Evolutionary conservation across 306 rosid genomes (phyloP), one percentile per base, ranked within the genome.

Genomic region (Canavalia gladiata): DNA sequence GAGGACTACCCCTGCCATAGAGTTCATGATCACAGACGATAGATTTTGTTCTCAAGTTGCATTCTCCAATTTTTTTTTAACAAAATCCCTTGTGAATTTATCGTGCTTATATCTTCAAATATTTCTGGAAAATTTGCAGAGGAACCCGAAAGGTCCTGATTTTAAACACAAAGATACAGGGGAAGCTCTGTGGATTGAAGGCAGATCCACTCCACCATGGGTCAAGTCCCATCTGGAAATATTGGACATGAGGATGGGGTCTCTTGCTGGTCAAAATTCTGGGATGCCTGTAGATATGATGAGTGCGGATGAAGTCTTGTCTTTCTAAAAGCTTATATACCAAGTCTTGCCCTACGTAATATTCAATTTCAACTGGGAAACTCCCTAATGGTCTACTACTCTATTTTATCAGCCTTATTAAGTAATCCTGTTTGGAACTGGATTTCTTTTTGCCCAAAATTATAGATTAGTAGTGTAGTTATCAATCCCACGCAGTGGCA

Each of bases 161-260:
- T 95, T 95, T 81, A 95, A 95, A 80, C 97, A 92, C 88, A 95
- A 93, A 86, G 98, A 95, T 74, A 89, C 98, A 6, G 98, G 98
- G 76, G 98, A 91, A 79, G 98, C 98, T 68, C 84, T 93, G 74
- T 95, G 98, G 99, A 81, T 95, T 0, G 98, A 93, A 56, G 91
- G 96, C 77, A 90, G 91, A 83, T 66, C 84, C 71, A 95, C 81
- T 84, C 99, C 97, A 28, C 90, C 88, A 45, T 95, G 99, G 98
- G 93, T 93, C 79, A 90, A 88, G 84, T 88, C 97, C 75, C 98
- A 95, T 65, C 90, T 95, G 34, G 94, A 90, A 34, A 87, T 95
- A 71, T 46, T 93, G 74, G 98, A 95, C 82, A 45, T 76, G 50
- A 89, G 89, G 81, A 90, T 86, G 98, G 91, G 87, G 46, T 80